A percentile compares a stretch with the other conserved stretches of the same genome.
phyloP scores from a whole-genome alignment of 495 filamentous ascomycete genomes.

The Clohesyomyces aquaticus region DNA sequence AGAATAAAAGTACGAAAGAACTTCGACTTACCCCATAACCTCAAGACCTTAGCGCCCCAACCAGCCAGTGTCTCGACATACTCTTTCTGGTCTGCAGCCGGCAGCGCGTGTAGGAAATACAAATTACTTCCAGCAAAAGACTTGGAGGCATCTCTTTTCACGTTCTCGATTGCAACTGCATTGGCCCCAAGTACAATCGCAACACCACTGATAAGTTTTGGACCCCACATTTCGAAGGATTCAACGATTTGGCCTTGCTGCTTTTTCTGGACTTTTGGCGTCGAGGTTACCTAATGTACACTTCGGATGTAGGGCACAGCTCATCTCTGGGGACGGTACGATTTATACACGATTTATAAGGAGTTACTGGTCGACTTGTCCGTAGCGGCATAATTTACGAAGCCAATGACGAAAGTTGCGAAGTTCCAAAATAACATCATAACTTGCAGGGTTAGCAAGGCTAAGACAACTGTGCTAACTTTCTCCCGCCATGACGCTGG shows the following conservation, averaged over 20 bases:
- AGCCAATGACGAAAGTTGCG: too few relatives aligned
- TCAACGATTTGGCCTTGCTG: neutral
- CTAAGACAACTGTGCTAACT: too few relatives aligned
- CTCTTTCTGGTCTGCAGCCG: constrained; percentile 43
- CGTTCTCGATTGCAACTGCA: neutral
- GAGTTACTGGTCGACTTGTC: too few relatives aligned
- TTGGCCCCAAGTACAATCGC: neutral
- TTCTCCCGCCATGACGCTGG: too few relatives aligned
- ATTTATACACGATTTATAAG: too few relatives aligned
- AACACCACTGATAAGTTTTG: neutral
- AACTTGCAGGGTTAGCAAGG: too few relatives aligned
- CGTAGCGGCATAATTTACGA: too few relatives aligned
- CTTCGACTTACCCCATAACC: constrained; percentile 45
- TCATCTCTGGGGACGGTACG: too few relatives aligned
- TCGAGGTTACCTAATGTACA: too few relatives aligned
- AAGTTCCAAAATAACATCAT: too few relatives aligned
- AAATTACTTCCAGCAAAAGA: constrained; percentile 47
- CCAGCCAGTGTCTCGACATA: constrained; percentile 45
- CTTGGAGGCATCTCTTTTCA: constrained; percentile 6
- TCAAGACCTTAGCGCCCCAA: constrained; percentile 46
- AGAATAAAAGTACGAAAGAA: constrained; percentile 15
- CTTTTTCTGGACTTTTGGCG: neutral
- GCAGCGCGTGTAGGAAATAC: constrained; percentile 47
- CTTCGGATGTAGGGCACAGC: too few relatives aligned
- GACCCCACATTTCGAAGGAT: neutral